phyloP scores from a whole-genome alignment of 1,284 basidiomycete species.

The Irpex rosettiformis region DNA sequence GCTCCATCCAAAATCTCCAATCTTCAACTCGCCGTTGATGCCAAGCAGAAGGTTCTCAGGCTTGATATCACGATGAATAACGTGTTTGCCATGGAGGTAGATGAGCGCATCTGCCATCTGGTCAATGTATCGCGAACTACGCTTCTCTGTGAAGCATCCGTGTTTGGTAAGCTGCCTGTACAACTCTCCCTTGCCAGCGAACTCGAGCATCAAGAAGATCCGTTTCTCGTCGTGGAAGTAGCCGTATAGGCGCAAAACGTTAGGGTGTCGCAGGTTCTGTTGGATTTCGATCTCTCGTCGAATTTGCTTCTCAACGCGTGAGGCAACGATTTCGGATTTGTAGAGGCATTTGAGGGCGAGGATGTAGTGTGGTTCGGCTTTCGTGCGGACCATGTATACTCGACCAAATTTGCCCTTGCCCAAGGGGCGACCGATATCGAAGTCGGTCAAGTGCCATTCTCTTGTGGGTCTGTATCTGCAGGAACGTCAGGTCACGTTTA shows the following conservation, averaged over 20 bases:
- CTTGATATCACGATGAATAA: conserved; percentile 99
- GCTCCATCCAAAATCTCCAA: conserved; percentile 99
- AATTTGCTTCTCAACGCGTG: conserved; percentile 90
- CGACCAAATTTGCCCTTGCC: conserved; percentile 99
- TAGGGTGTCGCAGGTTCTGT: conserved; percentile 94
- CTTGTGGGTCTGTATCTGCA: conserved; percentile 62
- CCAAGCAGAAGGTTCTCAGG: conserved; percentile 96
- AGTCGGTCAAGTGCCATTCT: conserved; percentile 84
- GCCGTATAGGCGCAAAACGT: conserved; percentile 91
- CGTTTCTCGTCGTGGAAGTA: conserved; percentile 98
- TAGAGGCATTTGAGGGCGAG: conserved; percentile 97
- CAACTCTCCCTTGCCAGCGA: conserved; percentile 92
- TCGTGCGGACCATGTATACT: conserved; percentile 98
- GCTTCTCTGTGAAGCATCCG: conserved; percentile 84
- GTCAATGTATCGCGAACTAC: conserved; percentile 87
- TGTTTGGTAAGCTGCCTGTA: conserved; percentile 92
- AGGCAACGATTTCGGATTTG: conserved; percentile 92
- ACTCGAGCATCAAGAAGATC: conserved; percentile 98
- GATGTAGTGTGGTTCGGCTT: conserved; percentile 84
- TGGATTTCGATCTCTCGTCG: conserved; percentile 99
- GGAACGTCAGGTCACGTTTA: conserved; percentile 4
- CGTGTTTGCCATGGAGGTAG: conserved; percentile 94
- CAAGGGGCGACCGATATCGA: conserved; percentile 93
- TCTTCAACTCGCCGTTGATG: conserved; percentile 96
- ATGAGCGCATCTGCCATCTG: conserved; percentile 97